Evolutionary conservation across 73 alveolate species (phyloP).

Genomic region (Stentor roeselii): DNA sequence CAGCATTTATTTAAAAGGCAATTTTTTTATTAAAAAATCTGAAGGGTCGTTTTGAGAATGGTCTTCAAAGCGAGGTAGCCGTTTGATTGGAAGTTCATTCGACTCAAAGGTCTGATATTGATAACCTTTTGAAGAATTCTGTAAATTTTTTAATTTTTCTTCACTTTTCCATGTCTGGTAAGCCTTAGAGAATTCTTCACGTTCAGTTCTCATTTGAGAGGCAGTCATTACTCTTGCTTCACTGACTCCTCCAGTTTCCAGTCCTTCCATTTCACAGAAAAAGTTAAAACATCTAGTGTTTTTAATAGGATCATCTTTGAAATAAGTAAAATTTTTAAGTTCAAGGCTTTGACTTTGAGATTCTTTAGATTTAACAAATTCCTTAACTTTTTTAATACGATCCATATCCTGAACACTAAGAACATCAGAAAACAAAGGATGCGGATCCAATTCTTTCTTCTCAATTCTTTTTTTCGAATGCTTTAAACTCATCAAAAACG

Average conservation of each 20-base stretch:
- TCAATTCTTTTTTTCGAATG: not conserved
- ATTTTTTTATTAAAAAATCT: too few species aligned
- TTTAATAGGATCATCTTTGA: not conserved
- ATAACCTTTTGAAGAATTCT: not conserved
- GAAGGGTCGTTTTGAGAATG: too few species aligned
- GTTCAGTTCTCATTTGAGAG: constrained; percentile 28
- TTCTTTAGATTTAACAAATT: not conserved
- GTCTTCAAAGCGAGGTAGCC: too few species aligned
- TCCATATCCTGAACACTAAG: not conserved
- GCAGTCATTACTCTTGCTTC: constrained; percentile 25
- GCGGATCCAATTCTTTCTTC: not conserved
- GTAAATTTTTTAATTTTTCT: not conserved
- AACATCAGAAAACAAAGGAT: not conserved
- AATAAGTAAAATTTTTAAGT: not conserved
- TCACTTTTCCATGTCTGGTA: not conserved
- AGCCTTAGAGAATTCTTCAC: constrained; percentile 3
- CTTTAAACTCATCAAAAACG: not conserved
- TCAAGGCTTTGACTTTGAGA: not conserved
- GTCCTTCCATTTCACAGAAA: constrained; percentile 4
- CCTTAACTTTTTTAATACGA: not conserved
- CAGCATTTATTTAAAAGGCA: too few species aligned
- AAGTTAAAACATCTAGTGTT: not conserved
- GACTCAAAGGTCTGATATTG: too few species aligned
- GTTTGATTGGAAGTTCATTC: too few species aligned
- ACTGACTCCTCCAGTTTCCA: not conserved